Conservation (phyloP, 495 filamentous ascomycete genomes). For the Penicillium goetzii region DNA sequence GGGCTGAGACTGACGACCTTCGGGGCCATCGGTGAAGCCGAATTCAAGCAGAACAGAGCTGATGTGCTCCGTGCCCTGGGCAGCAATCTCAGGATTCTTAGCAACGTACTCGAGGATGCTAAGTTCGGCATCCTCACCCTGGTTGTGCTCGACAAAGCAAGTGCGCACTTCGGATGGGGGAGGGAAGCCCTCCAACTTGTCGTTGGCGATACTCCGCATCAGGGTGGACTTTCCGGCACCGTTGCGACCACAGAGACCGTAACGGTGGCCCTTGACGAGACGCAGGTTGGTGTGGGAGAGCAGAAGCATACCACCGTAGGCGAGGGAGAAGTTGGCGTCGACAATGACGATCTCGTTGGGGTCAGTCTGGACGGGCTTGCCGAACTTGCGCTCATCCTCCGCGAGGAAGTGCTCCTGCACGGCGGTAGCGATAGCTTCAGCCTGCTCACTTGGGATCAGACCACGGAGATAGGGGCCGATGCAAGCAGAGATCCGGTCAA, state of each 20-base stretch:
- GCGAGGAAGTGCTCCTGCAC: conserved; percentile 73
- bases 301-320: conserved; percentile 97
- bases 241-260: conserved; percentile 95
- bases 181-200: conserved; percentile 97
- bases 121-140: conserved; percentile 94
- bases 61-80: conserved; percentile 78
- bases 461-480: conserved; percentile 75
- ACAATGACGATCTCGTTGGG: conserved; percentile 92
- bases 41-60: conserved; percentile 83
- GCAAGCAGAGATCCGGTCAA: conserved; percentile 67
- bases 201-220: conserved; percentile 93
- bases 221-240: conserved; percentile 98
- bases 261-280: conserved; percentile 92
- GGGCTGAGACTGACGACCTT: conserved; percentile 81
- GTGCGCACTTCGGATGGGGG: conserved; percentile 86
- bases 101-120: conserved; percentile 90
- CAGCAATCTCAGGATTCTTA: conserved; percentile 79
- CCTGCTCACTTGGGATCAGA: conserved; percentile 61
- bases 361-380: conserved; percentile 80
- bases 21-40: conserved; percentile 87
- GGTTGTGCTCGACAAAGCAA: conserved; percentile 99
- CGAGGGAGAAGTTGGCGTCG: conserved; percentile 96
- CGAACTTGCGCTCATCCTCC: conserved; percentile 85
- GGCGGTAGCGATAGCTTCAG: conserved; percentile 63
- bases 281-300: conserved; percentile 95